Evolutionary conservation across 2,329 filamentous ascomycete genomes (phyloP).

Genomic region (Colletotrichum limetticola): DNA sequence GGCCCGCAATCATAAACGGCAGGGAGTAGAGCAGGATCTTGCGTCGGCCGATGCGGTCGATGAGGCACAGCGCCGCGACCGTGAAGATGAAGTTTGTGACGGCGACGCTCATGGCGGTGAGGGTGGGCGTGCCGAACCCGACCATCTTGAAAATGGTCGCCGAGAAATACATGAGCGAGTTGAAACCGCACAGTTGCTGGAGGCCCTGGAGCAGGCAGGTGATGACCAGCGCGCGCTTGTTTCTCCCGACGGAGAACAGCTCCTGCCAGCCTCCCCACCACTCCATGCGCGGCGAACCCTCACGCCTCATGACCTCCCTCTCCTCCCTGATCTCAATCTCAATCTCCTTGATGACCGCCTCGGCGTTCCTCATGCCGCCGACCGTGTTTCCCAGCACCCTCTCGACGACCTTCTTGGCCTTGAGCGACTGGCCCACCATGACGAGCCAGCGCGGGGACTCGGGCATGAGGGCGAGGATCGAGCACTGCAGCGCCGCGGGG

Average conservation of each 20-base stretch:
- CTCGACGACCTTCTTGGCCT: slow-evolving; percentile 73
- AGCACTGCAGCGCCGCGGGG: slow-evolving; percentile 78
- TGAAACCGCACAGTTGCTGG: slow-evolving; percentile 91
- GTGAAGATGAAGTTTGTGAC: slow-evolving; percentile 87
- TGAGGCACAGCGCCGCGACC: slow-evolving; percentile 77
- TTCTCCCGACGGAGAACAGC: slow-evolving; percentile 67
- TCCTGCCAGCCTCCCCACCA: slow-evolving; percentile 63
- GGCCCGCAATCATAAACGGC: slow-evolving; percentile 82
- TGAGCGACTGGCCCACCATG: slow-evolving; percentile 68
- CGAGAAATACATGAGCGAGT: slow-evolving; percentile 93
- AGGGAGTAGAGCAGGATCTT: slow-evolving; percentile 85
- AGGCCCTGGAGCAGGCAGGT: slow-evolving; percentile 88
- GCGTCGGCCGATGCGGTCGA: slow-evolving; percentile 83
- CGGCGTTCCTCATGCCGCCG: slow-evolving; percentile 61
- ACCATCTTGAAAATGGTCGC: slow-evolving; percentile 84
- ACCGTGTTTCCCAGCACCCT: slow-evolving; percentile 68
- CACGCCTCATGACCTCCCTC: slow-evolving; percentile 61
- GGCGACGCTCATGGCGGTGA: slow-evolving; percentile 83
- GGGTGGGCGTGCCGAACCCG: slow-evolving; percentile 80
- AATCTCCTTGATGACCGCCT: slow-evolving; percentile 74
- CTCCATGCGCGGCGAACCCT: slow-evolving; percentile 44
- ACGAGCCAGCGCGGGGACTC: slow-evolving; percentile 93
- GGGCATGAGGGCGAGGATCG: slow-evolving; percentile 78
- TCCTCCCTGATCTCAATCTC: slow-evolving; percentile 81
- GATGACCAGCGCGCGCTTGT: slow-evolving; percentile 81